These are phyloP conservation scores for Psilocybe subaeruginosa DNA, from an alignment of 768 basidiomycete species.

Conservation along the genomic window DNA sequence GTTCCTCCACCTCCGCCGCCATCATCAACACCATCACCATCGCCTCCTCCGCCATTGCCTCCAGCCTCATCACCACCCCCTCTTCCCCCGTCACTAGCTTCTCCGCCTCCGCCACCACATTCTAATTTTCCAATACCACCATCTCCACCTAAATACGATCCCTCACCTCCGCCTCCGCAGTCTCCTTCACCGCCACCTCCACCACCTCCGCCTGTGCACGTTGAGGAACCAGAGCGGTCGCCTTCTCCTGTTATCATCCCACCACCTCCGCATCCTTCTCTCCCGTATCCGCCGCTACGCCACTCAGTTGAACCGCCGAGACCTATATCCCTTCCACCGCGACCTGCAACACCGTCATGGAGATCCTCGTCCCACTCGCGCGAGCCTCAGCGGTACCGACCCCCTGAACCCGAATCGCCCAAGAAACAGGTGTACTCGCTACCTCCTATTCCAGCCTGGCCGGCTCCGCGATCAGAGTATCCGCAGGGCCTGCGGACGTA, in stretches of 20 bases:
- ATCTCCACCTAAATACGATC: slow-evolving; percentile 25
- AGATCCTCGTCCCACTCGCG: slow-evolving; percentile 3
- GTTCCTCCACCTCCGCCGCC: slow-evolving; percentile 38
- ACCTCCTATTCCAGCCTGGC: slow-evolving; percentile 51
- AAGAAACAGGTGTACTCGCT: slow-evolving; percentile 22
- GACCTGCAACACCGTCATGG: slow-evolving; percentile 7
- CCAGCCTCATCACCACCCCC: slow-evolving; percentile 28
- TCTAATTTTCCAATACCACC: slow-evolving; percentile 25
- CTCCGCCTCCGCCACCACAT: slow-evolving; percentile 25
- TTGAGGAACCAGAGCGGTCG: neutral
- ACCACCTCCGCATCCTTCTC: slow-evolving; percentile 20
- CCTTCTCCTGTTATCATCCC: slow-evolving; percentile 20
- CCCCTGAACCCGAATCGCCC: neutral
- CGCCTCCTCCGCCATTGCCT: slow-evolving; percentile 30
- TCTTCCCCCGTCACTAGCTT: slow-evolving; percentile 18
- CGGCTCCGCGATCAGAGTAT: slow-evolving; percentile 54
- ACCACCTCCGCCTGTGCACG: slow-evolving; percentile 17
- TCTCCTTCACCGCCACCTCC: slow-evolving; percentile 19
- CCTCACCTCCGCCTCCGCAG: slow-evolving; percentile 32
- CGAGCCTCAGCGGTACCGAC: slow-evolving; percentile 1
- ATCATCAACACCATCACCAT: slow-evolving; percentile 36
- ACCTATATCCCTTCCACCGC: slow-evolving; percentile 10
- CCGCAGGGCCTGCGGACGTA: slow-evolving; percentile 46
- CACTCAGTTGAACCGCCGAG: slow-evolving; percentile 39
- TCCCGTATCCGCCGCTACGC: too few relatives aligned